Evolutionary conservation across 2,329 filamentous ascomycete genomes (phyloP).

Genomic region (Myriangium duriaei): DNA sequence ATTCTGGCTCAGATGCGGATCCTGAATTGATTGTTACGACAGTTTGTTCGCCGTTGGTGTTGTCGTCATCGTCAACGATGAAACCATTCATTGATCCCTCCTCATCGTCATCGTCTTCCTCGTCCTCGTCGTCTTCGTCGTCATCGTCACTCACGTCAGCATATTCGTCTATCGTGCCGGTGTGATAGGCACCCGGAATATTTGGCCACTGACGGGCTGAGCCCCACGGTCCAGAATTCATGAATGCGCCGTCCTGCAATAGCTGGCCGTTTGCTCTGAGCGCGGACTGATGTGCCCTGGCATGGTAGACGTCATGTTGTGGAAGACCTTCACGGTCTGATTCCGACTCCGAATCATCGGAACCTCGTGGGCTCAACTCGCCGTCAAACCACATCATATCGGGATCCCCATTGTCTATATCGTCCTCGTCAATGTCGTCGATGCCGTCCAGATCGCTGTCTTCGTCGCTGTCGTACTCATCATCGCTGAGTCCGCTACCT

Average conservation of each 20-base stretch:
- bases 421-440: conserved; percentile 31
- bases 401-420: conserved; percentile 23
- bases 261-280: background rate
- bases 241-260: background rate
- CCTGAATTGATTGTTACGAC: conserved; percentile 2
- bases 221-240: no score
- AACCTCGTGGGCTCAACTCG: conserved; percentile 1
- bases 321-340: background rate
- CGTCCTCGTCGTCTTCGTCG: conserved; percentile 13
- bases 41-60: background rate
- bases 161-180: background rate
- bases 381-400: conserved; percentile 3
- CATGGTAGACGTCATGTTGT: background rate
- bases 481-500: conserved; percentile 33
- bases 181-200: background rate
- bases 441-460: conserved; percentile 18
- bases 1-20: background rate
- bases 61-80: conserved; percentile 16
- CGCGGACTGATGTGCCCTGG: background rate
- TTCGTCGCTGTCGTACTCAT: conserved; percentile 25
- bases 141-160: conserved; percentile 10
- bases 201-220: background rate
- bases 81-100: conserved; percentile 10
- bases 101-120: conserved; percentile 12
- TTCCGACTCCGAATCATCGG: background rate